phyloP scores from a whole-genome alignment of 73 alveolate species.

The Paramecium bursaria region DNA sequence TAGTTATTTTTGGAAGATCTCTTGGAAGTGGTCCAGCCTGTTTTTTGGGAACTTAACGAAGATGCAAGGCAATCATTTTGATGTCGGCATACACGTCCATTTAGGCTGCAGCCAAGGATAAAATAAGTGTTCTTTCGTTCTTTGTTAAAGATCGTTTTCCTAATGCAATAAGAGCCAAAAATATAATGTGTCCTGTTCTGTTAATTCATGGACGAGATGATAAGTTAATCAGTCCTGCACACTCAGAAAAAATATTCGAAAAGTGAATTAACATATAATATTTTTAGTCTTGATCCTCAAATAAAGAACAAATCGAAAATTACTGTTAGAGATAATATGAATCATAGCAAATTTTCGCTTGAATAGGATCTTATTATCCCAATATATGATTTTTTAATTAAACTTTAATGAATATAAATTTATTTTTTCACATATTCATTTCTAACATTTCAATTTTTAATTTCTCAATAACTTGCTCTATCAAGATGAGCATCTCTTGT shows the following conservation, averaged over 20 bases:
- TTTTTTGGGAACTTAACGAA: constrained; percentile 21
- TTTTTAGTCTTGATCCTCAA: neutral
- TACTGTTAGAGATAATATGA: constrained; percentile 4
- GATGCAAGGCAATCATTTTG: constrained; percentile 11
- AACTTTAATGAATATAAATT: no score
- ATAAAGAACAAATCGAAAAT: neutral
- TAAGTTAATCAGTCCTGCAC: neutral
- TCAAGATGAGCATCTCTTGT: constrained; percentile 38
- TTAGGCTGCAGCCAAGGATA: neutral
- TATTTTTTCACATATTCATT: constrained; percentile 54
- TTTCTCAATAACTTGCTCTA: constrained; percentile 30
- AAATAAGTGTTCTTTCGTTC: neutral
- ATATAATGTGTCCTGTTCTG: neutral
- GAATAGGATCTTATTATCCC: no score
- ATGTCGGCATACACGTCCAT: constrained; percentile 55
- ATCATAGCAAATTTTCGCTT: no score
- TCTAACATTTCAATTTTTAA: constrained; percentile 50
- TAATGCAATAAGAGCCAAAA: neutral
- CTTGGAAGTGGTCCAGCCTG: constrained; percentile 40
- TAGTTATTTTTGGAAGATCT: constrained; percentile 47
- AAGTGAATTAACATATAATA: neutral
- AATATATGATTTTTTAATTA: no score
- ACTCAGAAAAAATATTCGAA: neutral
- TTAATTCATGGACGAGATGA: constrained; percentile 36
- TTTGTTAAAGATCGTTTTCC: neutral